Percentiles rank a stretch among this genome's conserved stretches.
These are phyloP conservation scores for Agaricus bisporus DNA, from an alignment of 768 basidiomycete genomes.

Conservation along the genomic window DNA sequence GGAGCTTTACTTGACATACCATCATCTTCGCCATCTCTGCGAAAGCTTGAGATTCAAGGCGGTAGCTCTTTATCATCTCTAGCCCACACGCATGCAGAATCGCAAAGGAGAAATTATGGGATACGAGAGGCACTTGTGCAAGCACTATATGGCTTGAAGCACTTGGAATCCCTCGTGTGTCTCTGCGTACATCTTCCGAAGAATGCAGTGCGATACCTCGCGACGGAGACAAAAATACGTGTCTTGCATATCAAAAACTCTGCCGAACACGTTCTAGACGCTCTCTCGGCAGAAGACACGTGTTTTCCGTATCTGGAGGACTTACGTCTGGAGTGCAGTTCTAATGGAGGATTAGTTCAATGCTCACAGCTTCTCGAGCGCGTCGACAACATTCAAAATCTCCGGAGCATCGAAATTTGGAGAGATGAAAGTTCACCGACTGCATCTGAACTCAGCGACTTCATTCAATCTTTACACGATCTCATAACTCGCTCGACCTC, in stretches of 20 bases:
- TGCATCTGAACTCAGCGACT: neutral
- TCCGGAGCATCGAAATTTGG: neutral
- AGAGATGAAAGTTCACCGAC: neutral
- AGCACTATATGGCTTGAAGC: neutral
- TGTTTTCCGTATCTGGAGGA: constrained; percentile 4
- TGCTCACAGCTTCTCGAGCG: neutral
- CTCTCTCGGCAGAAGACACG: neutral
- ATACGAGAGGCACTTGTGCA: neutral
- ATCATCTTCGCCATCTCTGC: neutral
- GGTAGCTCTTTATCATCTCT: neutral
- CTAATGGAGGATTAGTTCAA: neutral
- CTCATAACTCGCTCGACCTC: neutral
- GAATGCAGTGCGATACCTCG: constrained; percentile 2
- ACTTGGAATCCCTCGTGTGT: neutral
- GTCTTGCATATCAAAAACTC: neutral
- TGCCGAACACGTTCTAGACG: neutral
- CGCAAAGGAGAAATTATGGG: neutral
- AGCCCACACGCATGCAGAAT: no score
- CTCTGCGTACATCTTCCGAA: neutral
- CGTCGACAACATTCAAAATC: neutral
- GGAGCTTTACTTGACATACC: neutral
- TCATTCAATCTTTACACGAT: neutral
- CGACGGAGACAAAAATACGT: neutral
- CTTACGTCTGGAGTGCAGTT: neutral
- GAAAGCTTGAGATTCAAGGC: neutral